phyloP scores from a whole-genome alignment of 176 grass and related monocot genomes.

The Oryza brachyantha region DNA sequence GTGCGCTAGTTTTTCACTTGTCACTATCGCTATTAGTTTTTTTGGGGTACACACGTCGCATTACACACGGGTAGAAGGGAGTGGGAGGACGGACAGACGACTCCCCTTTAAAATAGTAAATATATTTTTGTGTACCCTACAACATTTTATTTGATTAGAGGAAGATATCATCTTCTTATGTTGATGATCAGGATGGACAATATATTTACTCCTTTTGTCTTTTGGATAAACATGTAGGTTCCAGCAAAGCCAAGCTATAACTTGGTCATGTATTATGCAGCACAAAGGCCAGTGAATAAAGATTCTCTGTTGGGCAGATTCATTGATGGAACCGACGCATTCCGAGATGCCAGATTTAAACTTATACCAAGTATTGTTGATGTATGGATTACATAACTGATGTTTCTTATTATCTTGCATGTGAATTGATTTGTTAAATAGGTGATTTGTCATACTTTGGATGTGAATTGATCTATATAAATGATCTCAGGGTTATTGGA shows the following conservation, averaged over 20 bases:
- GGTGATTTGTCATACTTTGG: neutral
- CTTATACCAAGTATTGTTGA: conserved; percentile 96
- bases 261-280: conserved; percentile 79
- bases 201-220: conserved; percentile 20
- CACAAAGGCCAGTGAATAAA: conserved; percentile 80
- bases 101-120: too few species aligned
- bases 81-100: too few species aligned
- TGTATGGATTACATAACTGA: conserved; percentile 51
- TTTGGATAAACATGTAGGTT: conserved; percentile 62
- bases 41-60: too few species aligned
- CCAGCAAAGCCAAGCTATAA: conserved; percentile 94
- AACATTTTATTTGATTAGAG: conserved; percentile 9
- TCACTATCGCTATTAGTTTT: too few species aligned
- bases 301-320: conserved; percentile 81
- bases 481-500: conserved; percentile 85
- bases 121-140: neutral
- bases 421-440: neutral
- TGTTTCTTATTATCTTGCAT: conserved; percentile 18
- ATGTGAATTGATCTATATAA: conserved; percentile 18
- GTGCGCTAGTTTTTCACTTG: too few species aligned
- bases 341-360: conserved; percentile 91
- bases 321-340: conserved; percentile 83
- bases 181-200: conserved; percentile 1
- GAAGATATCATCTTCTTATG: neutral
- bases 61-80: too few species aligned